Evolutionary conservation across 371 early-diverging fungal species (phyloP).

Genomic region (Lichtheimia corymbifera): DNA sequence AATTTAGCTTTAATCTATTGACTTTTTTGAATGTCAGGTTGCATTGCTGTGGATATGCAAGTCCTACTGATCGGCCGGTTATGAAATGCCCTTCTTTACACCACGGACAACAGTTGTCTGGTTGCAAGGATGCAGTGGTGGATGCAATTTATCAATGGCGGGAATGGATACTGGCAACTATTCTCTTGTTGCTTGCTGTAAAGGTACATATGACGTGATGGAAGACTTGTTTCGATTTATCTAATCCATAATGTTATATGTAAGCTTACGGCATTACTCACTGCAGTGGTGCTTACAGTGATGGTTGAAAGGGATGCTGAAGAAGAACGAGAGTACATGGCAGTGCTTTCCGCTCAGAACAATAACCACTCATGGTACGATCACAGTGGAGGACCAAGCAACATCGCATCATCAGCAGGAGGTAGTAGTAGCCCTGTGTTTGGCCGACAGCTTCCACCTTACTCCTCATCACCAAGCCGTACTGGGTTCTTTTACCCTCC

Average conservation of each 20-base stretch:
- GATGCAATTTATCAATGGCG: neutral
- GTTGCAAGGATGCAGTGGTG: conserved; percentile 8
- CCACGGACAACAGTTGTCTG: neutral
- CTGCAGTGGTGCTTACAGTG: conserved; percentile 12
- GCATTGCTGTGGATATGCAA: conserved; percentile 13
- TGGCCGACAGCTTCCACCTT: conserved; percentile 6
- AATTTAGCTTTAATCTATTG: no score
- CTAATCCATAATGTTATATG: neutral
- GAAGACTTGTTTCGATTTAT: no score
- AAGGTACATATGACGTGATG: neutral
- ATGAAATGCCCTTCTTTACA: conserved; percentile 1
- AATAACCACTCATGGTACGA: conserved; percentile 13
- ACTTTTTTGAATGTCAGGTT: conserved; percentile 2
- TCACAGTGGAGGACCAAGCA: neutral
- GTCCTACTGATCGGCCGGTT: neutral
- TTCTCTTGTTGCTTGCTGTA: neutral
- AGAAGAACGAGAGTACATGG: conserved; percentile 16
- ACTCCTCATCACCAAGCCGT: conserved; percentile 6
- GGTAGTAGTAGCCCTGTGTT: conserved; percentile 10
- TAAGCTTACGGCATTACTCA: conserved; percentile 12
- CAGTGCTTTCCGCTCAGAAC: conserved; percentile 12
- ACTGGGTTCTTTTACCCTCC: conserved; percentile 9
- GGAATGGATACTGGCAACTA: conserved; percentile 6
- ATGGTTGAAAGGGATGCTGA: conserved; percentile 17
- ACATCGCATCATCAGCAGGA: neutral